A percentile compares a stretch with the other conserved stretches of the same genome.
Conservation (phyloP, 345 rosid species). For the Lepidium aucheri region DNA sequence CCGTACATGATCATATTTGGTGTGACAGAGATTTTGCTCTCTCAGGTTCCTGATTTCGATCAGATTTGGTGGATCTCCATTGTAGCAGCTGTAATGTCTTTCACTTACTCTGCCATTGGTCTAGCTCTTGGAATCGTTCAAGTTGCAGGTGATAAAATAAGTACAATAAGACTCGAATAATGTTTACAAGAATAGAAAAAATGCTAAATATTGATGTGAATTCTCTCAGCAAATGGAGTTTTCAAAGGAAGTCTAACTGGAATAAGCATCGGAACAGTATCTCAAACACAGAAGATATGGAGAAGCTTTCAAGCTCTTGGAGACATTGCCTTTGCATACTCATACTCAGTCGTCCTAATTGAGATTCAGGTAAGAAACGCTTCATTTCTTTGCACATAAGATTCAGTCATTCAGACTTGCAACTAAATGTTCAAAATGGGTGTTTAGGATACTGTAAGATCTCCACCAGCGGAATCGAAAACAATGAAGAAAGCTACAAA, state of each 20-base stretch:
- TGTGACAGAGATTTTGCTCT: slow-evolving; percentile 49
- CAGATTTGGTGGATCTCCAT: slow-evolving; percentile 91
- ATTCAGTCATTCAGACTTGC: not conserved
- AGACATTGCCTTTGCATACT: slow-evolving; percentile 80
- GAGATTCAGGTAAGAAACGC: slow-evolving; percentile 59
- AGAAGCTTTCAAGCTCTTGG: slow-evolving; percentile 83
- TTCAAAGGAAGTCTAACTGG: slow-evolving; percentile 72
- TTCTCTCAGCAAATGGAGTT: slow-evolving; percentile 36
- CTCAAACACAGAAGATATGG: slow-evolving; percentile 69
- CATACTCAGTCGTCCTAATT: slow-evolving; percentile 60
- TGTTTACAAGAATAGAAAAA: not conserved
- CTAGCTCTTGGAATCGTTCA: slow-evolving; percentile 72
- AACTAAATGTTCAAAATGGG: not conserved
- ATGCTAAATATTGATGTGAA: not conserved
- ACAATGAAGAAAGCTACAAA: slow-evolving; percentile 38
- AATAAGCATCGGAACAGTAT: slow-evolving; percentile 52
- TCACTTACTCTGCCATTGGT: slow-evolving; percentile 87
- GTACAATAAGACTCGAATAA: not conserved
- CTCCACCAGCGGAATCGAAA: slow-evolving; percentile 39
- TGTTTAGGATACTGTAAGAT: slow-evolving; percentile 34
- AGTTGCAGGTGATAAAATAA: slow-evolving; percentile 37
- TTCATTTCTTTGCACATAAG: not conserved
- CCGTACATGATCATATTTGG: slow-evolving; percentile 79
- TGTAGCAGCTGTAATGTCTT: slow-evolving; percentile 90
- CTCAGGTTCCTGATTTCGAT: slow-evolving; percentile 78